A percentile compares a stretch with the other conserved stretches of the same genome.
phyloP scores from a whole-genome alignment of 2,329 filamentous ascomycete species.

The Chaetothyriales sp. region DNA sequence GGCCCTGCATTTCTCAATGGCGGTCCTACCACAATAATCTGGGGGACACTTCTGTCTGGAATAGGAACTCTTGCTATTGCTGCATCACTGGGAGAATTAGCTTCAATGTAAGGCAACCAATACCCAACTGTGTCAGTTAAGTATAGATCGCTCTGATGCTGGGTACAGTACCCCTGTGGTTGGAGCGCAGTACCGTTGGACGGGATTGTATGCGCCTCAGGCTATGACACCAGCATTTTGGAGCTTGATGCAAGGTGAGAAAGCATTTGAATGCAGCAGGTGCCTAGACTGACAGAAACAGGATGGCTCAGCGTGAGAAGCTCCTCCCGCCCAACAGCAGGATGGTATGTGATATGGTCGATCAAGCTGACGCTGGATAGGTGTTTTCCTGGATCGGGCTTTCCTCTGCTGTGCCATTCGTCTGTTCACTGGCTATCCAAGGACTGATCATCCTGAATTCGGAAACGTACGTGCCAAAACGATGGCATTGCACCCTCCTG shows the following conservation, averaged over 20 bases:
- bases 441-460: constrained; percentile 26
- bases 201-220: not conserved
- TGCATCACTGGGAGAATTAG: constrained; percentile 25
- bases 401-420: constrained; percentile 20
- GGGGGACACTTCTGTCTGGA: constrained; percentile 17
- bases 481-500: constrained; percentile 36
- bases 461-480: constrained; percentile 23
- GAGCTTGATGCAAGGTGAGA: not conserved
- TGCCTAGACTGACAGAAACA: constrained; percentile 26
- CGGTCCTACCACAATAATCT: constrained; percentile 18
- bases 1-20: constrained; percentile 13
- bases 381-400: constrained; percentile 25
- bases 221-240: not conserved
- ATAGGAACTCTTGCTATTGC: constrained; percentile 19
- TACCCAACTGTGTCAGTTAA: not conserved
- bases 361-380: constrained; percentile 8
- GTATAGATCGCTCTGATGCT: not conserved
- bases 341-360: constrained; percentile 21
- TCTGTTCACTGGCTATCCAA: constrained; percentile 22
- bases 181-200: constrained; percentile 25
- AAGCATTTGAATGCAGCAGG: constrained; percentile 37
- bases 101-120: constrained; percentile 21
- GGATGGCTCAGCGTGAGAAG: not conserved
- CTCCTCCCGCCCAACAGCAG: constrained; percentile 34
- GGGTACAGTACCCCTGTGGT: constrained; percentile 25